Evolutionary conservation across 1,284 basidiomycete species (phyloP).

Genomic region (Leccinum cinnamomeum): DNA sequence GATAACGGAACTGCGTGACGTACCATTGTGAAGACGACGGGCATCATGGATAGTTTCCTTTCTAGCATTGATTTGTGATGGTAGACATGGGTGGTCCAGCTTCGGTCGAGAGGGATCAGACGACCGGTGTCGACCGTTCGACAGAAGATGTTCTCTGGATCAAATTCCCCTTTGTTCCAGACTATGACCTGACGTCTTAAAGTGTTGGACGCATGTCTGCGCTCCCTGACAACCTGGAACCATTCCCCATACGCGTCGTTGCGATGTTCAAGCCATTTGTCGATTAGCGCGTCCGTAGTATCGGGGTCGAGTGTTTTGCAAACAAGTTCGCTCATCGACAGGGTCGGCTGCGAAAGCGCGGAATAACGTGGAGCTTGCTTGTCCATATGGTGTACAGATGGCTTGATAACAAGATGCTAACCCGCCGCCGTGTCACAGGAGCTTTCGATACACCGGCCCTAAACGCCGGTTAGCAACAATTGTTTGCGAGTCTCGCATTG

Average conservation of each 20-base stretch:
- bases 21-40: slow-evolving; percentile 76
- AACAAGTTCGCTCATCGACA: slow-evolving; percentile 72
- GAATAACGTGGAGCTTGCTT: slow-evolving; percentile 50
- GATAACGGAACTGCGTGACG: slow-evolving; percentile 18
- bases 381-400: slow-evolving; percentile 22
- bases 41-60: slow-evolving; percentile 70
- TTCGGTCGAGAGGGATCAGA: slow-evolving; percentile 71
- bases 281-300: slow-evolving; percentile 70
- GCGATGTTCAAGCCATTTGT: slow-evolving; percentile 76
- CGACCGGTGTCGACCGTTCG: slow-evolving; percentile 73
- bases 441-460: slow-evolving; percentile 29
- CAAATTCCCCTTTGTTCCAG: slow-evolving; percentile 75
- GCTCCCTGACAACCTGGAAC: slow-evolving; percentile 66
- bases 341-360: slow-evolving; percentile 59
- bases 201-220: slow-evolving; percentile 52
- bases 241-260: slow-evolving; percentile 73
- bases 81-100: slow-evolving; percentile 76
- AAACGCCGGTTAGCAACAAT: slow-evolving; percentile 17
- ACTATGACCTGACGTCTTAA: slow-evolving; percentile 59
- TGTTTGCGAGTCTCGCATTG: not conserved
- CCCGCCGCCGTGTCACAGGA: not conserved
- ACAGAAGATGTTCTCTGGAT: slow-evolving; percentile 73
- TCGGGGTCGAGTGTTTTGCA: slow-evolving; percentile 73
- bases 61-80: slow-evolving; percentile 72
- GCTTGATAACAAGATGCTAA: slow-evolving; percentile 16